These are phyloP conservation scores for Evernia prunastri DNA, from an alignment of 495 filamentous ascomycete species.

Conservation along the genomic window DNA sequence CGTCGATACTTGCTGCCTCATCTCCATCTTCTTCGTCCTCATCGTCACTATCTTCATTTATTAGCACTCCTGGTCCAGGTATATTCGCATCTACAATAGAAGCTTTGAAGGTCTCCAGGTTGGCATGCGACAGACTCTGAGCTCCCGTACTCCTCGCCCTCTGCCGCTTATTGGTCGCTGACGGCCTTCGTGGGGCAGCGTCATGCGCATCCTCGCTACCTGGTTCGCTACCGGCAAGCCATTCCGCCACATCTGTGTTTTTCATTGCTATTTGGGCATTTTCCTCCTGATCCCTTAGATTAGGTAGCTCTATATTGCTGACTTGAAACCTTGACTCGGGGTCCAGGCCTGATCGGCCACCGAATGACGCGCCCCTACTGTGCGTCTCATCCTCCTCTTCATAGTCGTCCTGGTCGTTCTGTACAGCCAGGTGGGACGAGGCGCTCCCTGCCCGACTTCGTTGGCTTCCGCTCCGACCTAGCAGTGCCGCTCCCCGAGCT, in stretches of 20 bases:
- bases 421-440: slow-evolving; percentile 38
- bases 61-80: slow-evolving; percentile 43
- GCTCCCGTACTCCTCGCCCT: slow-evolving; percentile 46
- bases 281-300: slow-evolving; percentile 41
- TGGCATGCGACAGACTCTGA: slow-evolving; percentile 36
- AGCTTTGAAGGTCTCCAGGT: slow-evolving; percentile 24
- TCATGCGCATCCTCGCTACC: slow-evolving; percentile 39
- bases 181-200: slow-evolving; percentile 21
- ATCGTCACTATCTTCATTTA: slow-evolving; percentile 42
- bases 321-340: slow-evolving; percentile 32
- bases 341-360: slow-evolving; percentile 34
- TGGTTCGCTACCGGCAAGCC: slow-evolving; percentile 41
- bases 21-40: slow-evolving; percentile 33
- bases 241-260: slow-evolving; percentile 41
- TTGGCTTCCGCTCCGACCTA: slow-evolving; percentile 33
- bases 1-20: slow-evolving; percentile 25
- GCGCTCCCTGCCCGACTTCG: slow-evolving; percentile 29
- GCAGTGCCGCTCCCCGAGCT: slow-evolving; percentile 26
- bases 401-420: slow-evolving; percentile 25
- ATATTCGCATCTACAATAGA: slow-evolving; percentile 28
- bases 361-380: slow-evolving; percentile 14
- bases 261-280: slow-evolving; percentile 38
- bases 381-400: slow-evolving; percentile 29
- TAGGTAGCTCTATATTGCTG: slow-evolving; percentile 37
- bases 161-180: slow-evolving; percentile 24